Conservation (phyloP, 495 filamentous ascomycete genomes). For the Pyrenula aspistea region DNA sequence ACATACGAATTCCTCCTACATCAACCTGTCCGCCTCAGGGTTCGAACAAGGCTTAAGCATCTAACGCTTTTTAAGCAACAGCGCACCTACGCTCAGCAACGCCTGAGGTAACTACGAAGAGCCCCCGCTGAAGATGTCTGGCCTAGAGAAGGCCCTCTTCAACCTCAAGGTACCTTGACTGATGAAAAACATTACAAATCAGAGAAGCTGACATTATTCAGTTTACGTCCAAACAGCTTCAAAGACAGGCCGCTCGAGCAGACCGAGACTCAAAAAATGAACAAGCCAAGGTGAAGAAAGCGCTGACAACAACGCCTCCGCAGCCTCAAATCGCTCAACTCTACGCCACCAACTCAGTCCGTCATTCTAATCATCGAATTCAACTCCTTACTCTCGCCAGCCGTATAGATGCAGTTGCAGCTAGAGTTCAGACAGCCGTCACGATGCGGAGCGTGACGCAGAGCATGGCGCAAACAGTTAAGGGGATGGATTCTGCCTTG, state of each 20-base stretch:
- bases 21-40: no score
- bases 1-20: no score
- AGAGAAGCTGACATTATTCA: slow-evolving; percentile 12
- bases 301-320: slow-evolving; percentile 18
- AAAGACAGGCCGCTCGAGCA: slow-evolving; percentile 68
- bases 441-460: slow-evolving; percentile 54
- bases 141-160: slow-evolving; percentile 53
- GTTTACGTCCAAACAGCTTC: slow-evolving; percentile 79
- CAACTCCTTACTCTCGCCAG: slow-evolving; percentile 48
- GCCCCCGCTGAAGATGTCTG: slow-evolving; percentile 33
- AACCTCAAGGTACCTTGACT: slow-evolving; percentile 41
- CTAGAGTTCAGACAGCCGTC: slow-evolving; percentile 51
- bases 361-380: slow-evolving; percentile 59
- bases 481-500: slow-evolving; percentile 55
- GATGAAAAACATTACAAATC: background rate
- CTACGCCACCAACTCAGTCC: slow-evolving; percentile 74
- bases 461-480: slow-evolving; percentile 52
- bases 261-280: slow-evolving; percentile 71
- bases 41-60: no score
- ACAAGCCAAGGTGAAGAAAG: slow-evolving; percentile 76
- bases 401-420: slow-evolving; percentile 50
- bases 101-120: no score
- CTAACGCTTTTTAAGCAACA: no score
- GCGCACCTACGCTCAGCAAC: no score
- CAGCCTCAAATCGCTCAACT: slow-evolving; percentile 69